phyloP scores from a whole-genome alignment of 176 grass and related monocot species.

The Raddia distichophylla region DNA sequence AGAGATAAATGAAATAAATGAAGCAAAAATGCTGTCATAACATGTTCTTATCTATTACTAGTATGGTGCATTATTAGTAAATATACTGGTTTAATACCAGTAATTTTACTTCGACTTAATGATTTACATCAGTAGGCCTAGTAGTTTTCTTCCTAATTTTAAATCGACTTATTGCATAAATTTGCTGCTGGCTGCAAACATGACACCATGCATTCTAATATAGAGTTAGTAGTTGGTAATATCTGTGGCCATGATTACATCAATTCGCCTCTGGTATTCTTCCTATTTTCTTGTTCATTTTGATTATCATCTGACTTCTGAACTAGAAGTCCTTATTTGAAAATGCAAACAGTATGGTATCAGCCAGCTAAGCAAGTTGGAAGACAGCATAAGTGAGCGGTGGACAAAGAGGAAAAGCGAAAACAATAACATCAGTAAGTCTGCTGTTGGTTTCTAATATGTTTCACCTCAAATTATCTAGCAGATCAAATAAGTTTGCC shows the following conservation, averaged over 20 bases:
- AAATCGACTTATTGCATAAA: background rate
- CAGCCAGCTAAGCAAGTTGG: conserved; percentile 88
- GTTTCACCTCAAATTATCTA: conserved; percentile 36
- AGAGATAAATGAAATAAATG: too few relatives aligned
- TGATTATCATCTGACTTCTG: conserved; percentile 32
- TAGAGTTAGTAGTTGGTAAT: conserved; percentile 16
- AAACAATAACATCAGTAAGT: conserved; percentile 74
- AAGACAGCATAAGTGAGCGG: conserved; percentile 95
- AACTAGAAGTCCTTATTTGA: conserved; percentile 47
- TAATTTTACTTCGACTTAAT: conserved; percentile 14
- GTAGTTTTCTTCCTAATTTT: background rate
- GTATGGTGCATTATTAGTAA: background rate
- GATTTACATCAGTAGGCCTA: too few relatives aligned
- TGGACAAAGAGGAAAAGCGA: conserved; percentile 81
- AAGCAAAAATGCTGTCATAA: too few relatives aligned
- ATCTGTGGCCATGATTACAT: conserved; percentile 30
- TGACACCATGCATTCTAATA: conserved; percentile 2
- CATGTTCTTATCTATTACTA: conserved; percentile 6
- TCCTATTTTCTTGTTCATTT: conserved; percentile 20
- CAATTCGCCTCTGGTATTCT: background rate
- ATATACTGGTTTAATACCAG: conserved; percentile 29
- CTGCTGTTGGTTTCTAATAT: conserved; percentile 21
- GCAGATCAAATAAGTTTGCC: conserved; percentile 18
- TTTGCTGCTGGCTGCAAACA: too few relatives aligned
- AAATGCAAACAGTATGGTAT: conserved; percentile 78